Evolutionary conservation across 306 rosid genomes (phyloP).

Genomic region (Fagus sylvatica): DNA sequence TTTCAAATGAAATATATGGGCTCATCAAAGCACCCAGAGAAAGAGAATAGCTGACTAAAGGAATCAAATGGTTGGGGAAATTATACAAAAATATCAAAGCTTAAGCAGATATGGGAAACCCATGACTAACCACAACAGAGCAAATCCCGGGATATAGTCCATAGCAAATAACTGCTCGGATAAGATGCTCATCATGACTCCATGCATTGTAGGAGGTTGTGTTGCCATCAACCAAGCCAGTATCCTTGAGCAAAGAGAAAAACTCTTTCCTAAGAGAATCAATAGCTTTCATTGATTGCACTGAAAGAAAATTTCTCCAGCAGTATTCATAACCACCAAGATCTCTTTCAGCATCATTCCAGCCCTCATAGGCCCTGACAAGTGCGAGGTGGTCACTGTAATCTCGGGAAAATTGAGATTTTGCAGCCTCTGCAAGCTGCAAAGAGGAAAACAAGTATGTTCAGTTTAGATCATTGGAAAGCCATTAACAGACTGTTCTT

Average conservation of each 20-base stretch:
- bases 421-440: slow-evolving; percentile 97
- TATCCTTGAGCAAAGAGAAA: slow-evolving; percentile 69
- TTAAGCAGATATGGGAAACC: slow-evolving; percentile 9
- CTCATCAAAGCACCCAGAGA: not conserved
- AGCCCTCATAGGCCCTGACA: slow-evolving; percentile 79
- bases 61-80: not conserved
- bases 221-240: slow-evolving; percentile 70
- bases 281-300: slow-evolving; percentile 89
- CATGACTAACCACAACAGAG: slow-evolving; percentile 74
- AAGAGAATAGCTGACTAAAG: not conserved
- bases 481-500: too few relatives aligned
- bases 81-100: not conserved
- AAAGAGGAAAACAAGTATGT: slow-evolving; percentile 26
- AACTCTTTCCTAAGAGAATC: slow-evolving; percentile 88
- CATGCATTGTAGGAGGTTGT: slow-evolving; percentile 52
- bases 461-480: slow-evolving; percentile 19
- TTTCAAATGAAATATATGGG: not conserved
- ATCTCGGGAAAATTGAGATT: slow-evolving; percentile 71
- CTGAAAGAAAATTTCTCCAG: slow-evolving; percentile 90
- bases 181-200: slow-evolving; percentile 70
- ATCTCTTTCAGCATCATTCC: slow-evolving; percentile 83
- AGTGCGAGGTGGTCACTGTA: slow-evolving; percentile 94
- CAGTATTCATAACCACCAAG: slow-evolving; percentile 81
- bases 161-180: slow-evolving; percentile 80
- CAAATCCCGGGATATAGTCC: slow-evolving; percentile 94